These are phyloP conservation scores for Moesziomyces aphidis DNA, from an alignment of 1,284 basidiomycete genomes.

Conservation along the genomic window DNA sequence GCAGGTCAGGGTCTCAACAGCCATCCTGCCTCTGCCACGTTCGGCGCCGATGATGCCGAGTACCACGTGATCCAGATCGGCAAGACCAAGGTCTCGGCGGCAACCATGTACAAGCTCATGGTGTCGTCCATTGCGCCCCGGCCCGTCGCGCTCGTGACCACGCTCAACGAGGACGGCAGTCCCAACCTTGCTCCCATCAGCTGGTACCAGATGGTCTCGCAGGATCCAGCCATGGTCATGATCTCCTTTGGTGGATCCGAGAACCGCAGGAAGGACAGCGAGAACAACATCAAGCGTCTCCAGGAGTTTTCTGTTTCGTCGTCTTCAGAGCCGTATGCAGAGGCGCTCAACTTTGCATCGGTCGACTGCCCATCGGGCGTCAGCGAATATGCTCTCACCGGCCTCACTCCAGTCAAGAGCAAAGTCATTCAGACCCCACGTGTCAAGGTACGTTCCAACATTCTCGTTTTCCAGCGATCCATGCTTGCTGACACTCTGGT, in stretches of 20 bases:
- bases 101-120: slow-evolving; percentile 57
- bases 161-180: slow-evolving; percentile 44
- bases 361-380: slow-evolving; percentile 50
- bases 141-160: slow-evolving; percentile 57
- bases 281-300: slow-evolving; percentile 49
- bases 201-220: slow-evolving; percentile 62
- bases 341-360: slow-evolving; percentile 59
- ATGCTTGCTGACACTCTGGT: background rate
- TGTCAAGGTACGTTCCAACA: slow-evolving; percentile 28
- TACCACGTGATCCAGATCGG: slow-evolving; percentile 52
- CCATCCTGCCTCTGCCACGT: slow-evolving; percentile 23
- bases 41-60: slow-evolving; percentile 32
- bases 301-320: slow-evolving; percentile 51
- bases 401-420: slow-evolving; percentile 56
- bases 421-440: slow-evolving; percentile 49
- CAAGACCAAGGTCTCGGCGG: slow-evolving; percentile 42
- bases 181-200: slow-evolving; percentile 56
- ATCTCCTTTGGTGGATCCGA: slow-evolving; percentile 53
- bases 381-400: slow-evolving; percentile 53
- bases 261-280: slow-evolving; percentile 52
- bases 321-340: slow-evolving; percentile 53
- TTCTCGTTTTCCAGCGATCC: background rate
- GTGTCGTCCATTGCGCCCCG: slow-evolving; percentile 55
- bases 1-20: slow-evolving; percentile 53
- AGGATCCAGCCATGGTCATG: slow-evolving; percentile 59